Evolutionary conservation across 306 rosid species (phyloP).

Genomic region (Abrus pulchellus): DNA sequence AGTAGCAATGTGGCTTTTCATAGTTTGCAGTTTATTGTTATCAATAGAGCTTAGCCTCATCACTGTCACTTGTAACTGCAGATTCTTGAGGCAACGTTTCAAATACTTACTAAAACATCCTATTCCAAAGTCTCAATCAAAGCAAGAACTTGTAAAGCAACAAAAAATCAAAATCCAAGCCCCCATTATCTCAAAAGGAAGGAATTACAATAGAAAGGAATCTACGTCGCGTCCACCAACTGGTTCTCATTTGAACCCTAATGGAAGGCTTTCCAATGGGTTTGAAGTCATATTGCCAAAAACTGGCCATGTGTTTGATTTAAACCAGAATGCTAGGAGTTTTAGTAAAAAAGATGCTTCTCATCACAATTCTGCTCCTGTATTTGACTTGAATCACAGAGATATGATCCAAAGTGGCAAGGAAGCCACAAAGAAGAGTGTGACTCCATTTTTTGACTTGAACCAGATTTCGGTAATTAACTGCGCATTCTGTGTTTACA

Average conservation of each 20-base stretch:
- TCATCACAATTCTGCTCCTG: slow-evolving; percentile 52
- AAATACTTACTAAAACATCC: slow-evolving; percentile 64
- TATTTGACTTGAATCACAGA: slow-evolving; percentile 68
- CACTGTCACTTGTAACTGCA: slow-evolving; percentile 50
- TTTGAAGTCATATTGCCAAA: slow-evolving; percentile 50
- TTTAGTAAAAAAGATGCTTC: slow-evolving; percentile 58
- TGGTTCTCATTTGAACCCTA: slow-evolving; percentile 57
- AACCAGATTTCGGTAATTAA: slow-evolving; percentile 90
- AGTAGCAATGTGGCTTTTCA: background rate
- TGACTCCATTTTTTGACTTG: slow-evolving; percentile 78
- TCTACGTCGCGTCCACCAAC: slow-evolving; percentile 43
- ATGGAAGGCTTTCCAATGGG: slow-evolving; percentile 60
- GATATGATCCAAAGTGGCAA: slow-evolving; percentile 67
- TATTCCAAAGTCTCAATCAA: slow-evolving; percentile 53
- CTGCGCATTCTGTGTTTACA: slow-evolving; percentile 11
- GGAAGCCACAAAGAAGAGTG: slow-evolving; percentile 68
- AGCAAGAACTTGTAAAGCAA: slow-evolving; percentile 49
- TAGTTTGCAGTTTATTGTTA: slow-evolving; percentile 6
- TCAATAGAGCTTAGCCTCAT: slow-evolving; percentile 22
- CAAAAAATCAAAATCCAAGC: slow-evolving; percentile 58
- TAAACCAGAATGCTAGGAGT: slow-evolving; percentile 70
- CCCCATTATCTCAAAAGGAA: slow-evolving; percentile 55
- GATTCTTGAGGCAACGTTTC: slow-evolving; percentile 80
- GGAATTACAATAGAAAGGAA: slow-evolving; percentile 65
- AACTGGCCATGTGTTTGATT: slow-evolving; percentile 61